Evolutionary conservation across 371 early-diverging fungal genomes (phyloP), one percentile per base, ranked within the genome.

Genomic region (Funneliformis caledonium): DNA sequence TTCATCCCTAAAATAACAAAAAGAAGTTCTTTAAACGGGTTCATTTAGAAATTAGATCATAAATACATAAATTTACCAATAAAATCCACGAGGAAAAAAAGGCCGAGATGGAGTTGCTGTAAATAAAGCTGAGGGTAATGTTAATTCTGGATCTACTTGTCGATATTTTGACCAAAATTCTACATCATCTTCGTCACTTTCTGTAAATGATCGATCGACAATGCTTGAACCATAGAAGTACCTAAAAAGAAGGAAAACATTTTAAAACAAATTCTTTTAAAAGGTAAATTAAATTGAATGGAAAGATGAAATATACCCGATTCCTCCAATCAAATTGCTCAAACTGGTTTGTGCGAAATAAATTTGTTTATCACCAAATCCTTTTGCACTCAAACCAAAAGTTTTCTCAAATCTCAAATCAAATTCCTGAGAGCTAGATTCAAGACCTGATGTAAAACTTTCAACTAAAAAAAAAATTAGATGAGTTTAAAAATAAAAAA

Each of bases 81-180:
- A 89, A 80, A 98, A 98, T 9, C 98, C 98, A 31, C 98, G 90
- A 42, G 98, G 98, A 84, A 97, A 98, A 85, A 97, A 97, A 3
- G 97, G 93, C 47, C 98, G 91, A 14, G 95, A 95, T 0, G 98
- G 98, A 0, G 95, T 94, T 0, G 95, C 94, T 2, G 95, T 89
- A 83, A 97, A 96, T 37, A 98, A 83, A 9, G 89, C 83, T 22
- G 88, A 86, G 0, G 96, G 95, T 12, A 83, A 82, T 22, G 94
- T 92, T 19, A 88, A 81, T 77, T 89, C 82, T 6, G 95, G 92
- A 60, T 82, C 82, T 68, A 86, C 85, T 68, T 82, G 74, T 7
- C 83, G 83, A 1, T 83, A 84, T 56, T 81, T 84, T 5, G 84
- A 84, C 48, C 84, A 86, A 80, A 86, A 82, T 4, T 85, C 83